These are phyloP conservation scores for Bidens hawaiensis DNA, from an alignment of 140 eudicot species.

Conservation along the genomic window DNA sequence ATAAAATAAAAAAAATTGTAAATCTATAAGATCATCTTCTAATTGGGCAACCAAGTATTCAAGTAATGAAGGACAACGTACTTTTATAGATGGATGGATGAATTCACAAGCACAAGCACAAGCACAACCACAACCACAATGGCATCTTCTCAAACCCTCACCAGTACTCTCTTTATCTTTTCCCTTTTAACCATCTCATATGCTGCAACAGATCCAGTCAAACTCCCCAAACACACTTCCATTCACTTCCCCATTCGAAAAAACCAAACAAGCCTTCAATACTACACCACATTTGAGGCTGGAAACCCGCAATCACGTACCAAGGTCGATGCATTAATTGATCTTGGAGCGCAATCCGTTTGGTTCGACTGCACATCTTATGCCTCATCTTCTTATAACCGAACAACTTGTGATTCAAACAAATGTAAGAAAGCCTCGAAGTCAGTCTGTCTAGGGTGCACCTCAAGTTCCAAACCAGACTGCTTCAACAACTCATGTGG, in stretches of 20 bases:
- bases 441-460: constrained; percentile 28
- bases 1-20: no score
- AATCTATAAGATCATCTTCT: no score
- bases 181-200: constrained; percentile 18
- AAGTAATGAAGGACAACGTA: no score
- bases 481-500: constrained; percentile 47
- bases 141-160: constrained; percentile 22
- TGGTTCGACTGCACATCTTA: constrained; percentile 38
- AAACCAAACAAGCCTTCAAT: constrained; percentile 18
- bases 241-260: constrained; percentile 18
- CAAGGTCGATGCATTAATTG: constrained; percentile 15
- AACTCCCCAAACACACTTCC: constrained; percentile 9
- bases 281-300: constrained; percentile 14
- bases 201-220: constrained; percentile 16
- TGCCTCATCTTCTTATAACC: constrained; percentile 25
- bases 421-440: constrained; percentile 18
- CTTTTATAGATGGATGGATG: no score
- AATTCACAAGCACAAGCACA: background rate
- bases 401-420: constrained; percentile 29
- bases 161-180: constrained; percentile 20
- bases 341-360: constrained; percentile 29
- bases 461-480: constrained; percentile 23
- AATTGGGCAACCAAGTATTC: no score
- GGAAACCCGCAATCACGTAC: constrained; percentile 1
- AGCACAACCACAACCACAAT: constrained; percentile 16